Conservation (phyloP, 176 grass and related monocot species). For the Paspalum notatum region DNA sequence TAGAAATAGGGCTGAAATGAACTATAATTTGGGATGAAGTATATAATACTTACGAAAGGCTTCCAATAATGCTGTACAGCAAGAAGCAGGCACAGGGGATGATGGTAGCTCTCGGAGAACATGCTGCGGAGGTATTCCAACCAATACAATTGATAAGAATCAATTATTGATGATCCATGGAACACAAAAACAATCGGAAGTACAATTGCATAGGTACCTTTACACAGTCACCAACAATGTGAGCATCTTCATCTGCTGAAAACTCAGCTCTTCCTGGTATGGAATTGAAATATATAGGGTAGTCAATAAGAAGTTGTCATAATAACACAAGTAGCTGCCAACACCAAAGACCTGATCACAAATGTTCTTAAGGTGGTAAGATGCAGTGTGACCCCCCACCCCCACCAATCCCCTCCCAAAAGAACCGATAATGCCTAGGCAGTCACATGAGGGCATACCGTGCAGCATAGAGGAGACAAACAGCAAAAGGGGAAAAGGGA, state of each 20-base stretch:
- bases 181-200: conserved; percentile 9
- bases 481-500: neutral
- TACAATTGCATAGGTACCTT: conserved; percentile 62
- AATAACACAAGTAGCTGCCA: conserved; percentile 3
- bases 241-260: conserved; percentile 87
- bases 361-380: neutral
- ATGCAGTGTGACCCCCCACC: neutral
- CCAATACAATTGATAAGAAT: conserved; percentile 26
- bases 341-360: conserved; percentile 10
- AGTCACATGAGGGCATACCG: too few species aligned
- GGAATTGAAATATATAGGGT: conserved; percentile 37
- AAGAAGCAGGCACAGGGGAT: conserved; percentile 93
- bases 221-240: conserved; percentile 95
- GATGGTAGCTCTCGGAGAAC: conserved; percentile 98
- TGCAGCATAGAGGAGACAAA: neutral
- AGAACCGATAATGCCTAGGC: neutral
- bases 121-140: conserved; percentile 60
- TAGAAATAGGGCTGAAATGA: too few species aligned
- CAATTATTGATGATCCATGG: neutral
- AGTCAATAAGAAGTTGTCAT: conserved; percentile 13
- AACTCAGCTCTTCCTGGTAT: conserved; percentile 86
- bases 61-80: conserved; percentile 93
- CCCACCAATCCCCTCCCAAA: too few species aligned
- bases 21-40: too few species aligned
- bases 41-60: conserved; percentile 76